Conservation (phyloP, 2,329 filamentous ascomycete species). For the Colletotrichum sp. region DNA sequence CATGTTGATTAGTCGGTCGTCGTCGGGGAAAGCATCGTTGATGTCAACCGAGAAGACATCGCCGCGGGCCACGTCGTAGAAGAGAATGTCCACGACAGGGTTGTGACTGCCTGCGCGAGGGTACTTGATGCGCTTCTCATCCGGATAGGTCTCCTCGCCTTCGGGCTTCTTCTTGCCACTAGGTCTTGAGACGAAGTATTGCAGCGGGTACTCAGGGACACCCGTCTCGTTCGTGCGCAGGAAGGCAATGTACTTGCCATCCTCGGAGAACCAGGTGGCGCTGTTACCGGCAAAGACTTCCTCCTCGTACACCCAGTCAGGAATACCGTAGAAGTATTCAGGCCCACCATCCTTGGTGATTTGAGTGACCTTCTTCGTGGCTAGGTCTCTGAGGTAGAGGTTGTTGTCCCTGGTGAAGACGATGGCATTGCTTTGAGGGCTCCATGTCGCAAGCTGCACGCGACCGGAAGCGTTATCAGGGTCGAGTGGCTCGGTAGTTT, state of each 20-base stretch:
- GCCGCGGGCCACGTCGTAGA: conserved; percentile 81
- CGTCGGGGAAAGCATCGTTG: conserved; percentile 76
- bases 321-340: conserved; percentile 92
- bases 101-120: conserved; percentile 96
- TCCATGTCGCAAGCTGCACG: conserved; percentile 89
- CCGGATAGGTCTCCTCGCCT: conserved; percentile 88
- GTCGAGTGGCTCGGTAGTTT: conserved; percentile 78
- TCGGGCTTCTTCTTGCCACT: conserved; percentile 71
- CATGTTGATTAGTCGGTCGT: conserved; percentile 90
- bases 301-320: conserved; percentile 91
- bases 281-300: conserved; percentile 79
- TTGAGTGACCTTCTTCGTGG: conserved; percentile 60
- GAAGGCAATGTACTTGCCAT: conserved; percentile 83
- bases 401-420: conserved; percentile 94
- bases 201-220: conserved; percentile 89
- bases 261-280: conserved; percentile 86
- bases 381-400: conserved; percentile 75
- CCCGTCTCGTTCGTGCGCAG: conserved; percentile 86
- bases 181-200: conserved; percentile 90
- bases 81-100: conserved; percentile 84
- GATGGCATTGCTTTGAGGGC: conserved; percentile 82
- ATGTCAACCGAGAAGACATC: conserved; percentile 83
- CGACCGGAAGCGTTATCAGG: conserved; percentile 66
- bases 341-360: conserved; percentile 88
- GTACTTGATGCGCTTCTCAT: conserved; percentile 92